Evolutionary conservation across 768 basidiomycete species (phyloP), one percentile per base, ranked within the genome.

Genomic region (Plicaturopsis crispa): DNA sequence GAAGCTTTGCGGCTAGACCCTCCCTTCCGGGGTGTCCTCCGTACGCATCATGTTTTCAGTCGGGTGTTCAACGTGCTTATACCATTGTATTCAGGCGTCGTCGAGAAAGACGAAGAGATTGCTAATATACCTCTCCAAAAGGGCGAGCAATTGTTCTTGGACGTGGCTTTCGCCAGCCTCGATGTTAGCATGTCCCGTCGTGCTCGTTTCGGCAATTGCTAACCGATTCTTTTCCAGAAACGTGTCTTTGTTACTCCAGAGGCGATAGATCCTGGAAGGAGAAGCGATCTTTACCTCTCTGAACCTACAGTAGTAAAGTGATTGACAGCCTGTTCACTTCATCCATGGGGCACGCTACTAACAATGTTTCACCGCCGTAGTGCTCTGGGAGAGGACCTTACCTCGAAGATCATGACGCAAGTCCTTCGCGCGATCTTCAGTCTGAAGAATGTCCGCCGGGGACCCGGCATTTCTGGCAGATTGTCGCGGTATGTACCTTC

Each of bases 1-100:
- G 87, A 90, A 54, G 81, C 82, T 11, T 54, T 86, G 43, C 73
- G 84, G 38, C 63, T 85, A 35, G 79, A 82, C 31, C 84, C 86
- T 7, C 71, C 79, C 3, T 79, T 88, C 65, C 70, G 68, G 38
- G 84, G 86, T 39, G 72, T 74, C 22, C 78, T 72, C 49, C 81
- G 81, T 76, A 51, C 46, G 73, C 59, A 6, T 19, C 19, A 14
- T 44, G 22, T 39, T 30, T 30, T 39, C 22, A 5, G 21, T 39
- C 22, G 6, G 8, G 35, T 11, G 24, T 33, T 14, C 35, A 7
- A 18, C 2, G 17, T n/a, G 6, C 6, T 40, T 14, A n/a, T 31
- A 24, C 19, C 33, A 26, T 36, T 7, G 30, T 36, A 21, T 26
- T 19, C 39, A 69, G 77, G 78, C 36, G 54, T 72, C 39, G 69